A percentile compares a stretch with the other conserved stretches of the same genome.
These are phyloP conservation scores for Paraurostyla sp. DNA, from an alignment of 73 alveolate genomes.

Conservation along the genomic window DNA sequence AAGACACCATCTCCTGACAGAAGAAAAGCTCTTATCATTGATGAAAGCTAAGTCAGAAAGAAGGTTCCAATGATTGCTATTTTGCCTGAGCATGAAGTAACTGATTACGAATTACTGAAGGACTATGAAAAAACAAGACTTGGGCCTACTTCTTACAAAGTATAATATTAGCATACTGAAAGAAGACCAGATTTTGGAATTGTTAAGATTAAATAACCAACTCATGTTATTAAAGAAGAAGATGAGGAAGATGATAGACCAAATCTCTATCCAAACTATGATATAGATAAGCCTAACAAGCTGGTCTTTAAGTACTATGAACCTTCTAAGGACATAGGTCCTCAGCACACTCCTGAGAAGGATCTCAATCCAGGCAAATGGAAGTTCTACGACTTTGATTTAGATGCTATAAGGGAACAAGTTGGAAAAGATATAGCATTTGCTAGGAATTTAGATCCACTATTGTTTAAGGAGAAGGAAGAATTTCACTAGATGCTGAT, in stretches of 20 bases:
- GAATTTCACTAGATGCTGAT: slow-evolving; percentile 70
- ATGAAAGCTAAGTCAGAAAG: slow-evolving; percentile 52
- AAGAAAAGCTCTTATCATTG: slow-evolving; percentile 40
- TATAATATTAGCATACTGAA: slow-evolving; percentile 73
- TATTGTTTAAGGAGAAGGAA: slow-evolving; percentile 74
- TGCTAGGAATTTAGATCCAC: slow-evolving; percentile 69
- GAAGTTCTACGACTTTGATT: slow-evolving; percentile 78
- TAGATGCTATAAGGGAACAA: slow-evolving; percentile 80
- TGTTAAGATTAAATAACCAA: slow-evolving; percentile 52
- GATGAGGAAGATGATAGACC: slow-evolving; percentile 76
- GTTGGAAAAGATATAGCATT: slow-evolving; percentile 77
- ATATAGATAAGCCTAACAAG: slow-evolving; percentile 74
- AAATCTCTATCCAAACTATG: slow-evolving; percentile 78
- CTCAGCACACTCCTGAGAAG: slow-evolving; percentile 79
- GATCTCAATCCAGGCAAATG: slow-evolving; percentile 74
- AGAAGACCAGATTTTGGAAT: slow-evolving; percentile 74
- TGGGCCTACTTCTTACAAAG: slow-evolving; percentile 85
- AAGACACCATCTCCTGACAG: slow-evolving; percentile 69
- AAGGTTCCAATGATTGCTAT: slow-evolving; percentile 40
- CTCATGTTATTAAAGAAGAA: slow-evolving; percentile 60
- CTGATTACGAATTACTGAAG: slow-evolving; percentile 2
- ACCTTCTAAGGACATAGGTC: slow-evolving; percentile 69
- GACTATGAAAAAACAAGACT: slow-evolving; percentile 30
- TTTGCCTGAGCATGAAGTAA: slow-evolving; percentile 10
- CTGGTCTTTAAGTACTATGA: slow-evolving; percentile 73